Base-by-base conservation (phyloP, 2,329 filamentous ascomycete genomes). In the Ploettnerulaceae sp. region DNA sequence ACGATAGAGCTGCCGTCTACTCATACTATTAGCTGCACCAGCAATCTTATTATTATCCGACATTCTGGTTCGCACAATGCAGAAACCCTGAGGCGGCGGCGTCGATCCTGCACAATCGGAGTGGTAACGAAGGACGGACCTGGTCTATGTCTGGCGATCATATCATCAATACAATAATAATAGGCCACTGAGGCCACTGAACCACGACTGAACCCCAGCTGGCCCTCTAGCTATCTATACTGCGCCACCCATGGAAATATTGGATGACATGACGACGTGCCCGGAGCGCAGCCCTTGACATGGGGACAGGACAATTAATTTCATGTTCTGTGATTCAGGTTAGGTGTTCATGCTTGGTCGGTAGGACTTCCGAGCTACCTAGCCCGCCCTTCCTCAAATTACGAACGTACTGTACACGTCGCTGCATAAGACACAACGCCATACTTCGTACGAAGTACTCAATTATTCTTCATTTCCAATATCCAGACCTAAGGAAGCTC, bases 111-210 rank as follows among this genome's bases (percentile, higher is more conserved):
- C 37, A 37, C 42, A 39, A 43, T 25, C 32, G 29, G 11, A 14
- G 39, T 51, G 45, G 53, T 53, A 51, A 49, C 55, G 55, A 57
- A 48, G 40, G 29, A 44, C 28, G 20, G 24, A 20, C 44, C 44
- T 46, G 36, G 44, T 46, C 44, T 43, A 40, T 45, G 51, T 49
- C 44, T 45, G 52, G 38, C 44, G 54, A 58, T 57, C 53, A n/a
- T n/a, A n/a, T n/a, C n/a, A n/a, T n/a, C n/a, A n/a, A n/a, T n/a
- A n/a, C n/a, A n/a, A n/a, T n/a, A n/a, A 54, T 52, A 14, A 35
- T 34, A 52, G 38, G 22, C 34, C 24, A 9, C 14, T 44, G 21
- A 32, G 22, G 26, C 18, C 31, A 41, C 22, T 39, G n/a, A n/a
- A n/a, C n/a, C n/a, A n/a, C n/a, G n/a, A n/a, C n/a, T n/a, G n/a